A percentile compares a stretch with the other conserved stretches of the same genome.
phyloP scores from a whole-genome alignment of 2,329 filamentous ascomycete genomes.

The Bretziella fagacearum region DNA sequence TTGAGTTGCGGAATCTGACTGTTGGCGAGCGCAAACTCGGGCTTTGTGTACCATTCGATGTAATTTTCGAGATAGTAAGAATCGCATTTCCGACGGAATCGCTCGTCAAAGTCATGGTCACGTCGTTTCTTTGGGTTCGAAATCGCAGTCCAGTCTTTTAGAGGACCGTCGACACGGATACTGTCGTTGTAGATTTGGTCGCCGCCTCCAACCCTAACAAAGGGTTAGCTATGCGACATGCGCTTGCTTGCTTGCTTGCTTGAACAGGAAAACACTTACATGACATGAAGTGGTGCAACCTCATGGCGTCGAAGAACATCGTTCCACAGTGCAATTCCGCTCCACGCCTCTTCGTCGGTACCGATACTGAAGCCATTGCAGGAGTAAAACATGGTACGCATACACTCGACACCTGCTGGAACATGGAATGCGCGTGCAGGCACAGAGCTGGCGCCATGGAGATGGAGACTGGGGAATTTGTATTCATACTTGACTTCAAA shows the following conservation, averaged over 20 bases:
- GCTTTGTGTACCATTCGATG: constrained; percentile 63
- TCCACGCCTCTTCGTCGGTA: constrained; percentile 71
- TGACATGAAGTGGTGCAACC: constrained; percentile 76
- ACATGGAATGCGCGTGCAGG: constrained; percentile 63
- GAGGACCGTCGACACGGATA: constrained; percentile 67
- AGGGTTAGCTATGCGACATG: not conserved
- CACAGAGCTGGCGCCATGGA: constrained; percentile 38
- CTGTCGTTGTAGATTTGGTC: constrained; percentile 96
- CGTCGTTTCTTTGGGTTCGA: constrained; percentile 70
- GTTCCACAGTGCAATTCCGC: constrained; percentile 85
- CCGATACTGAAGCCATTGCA: constrained; percentile 92
- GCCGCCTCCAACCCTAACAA: constrained; percentile 53
- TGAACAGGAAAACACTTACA: constrained; percentile 30
- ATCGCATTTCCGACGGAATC: constrained; percentile 69
- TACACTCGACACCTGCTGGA: constrained; percentile 64
- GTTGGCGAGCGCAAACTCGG: constrained; percentile 71
- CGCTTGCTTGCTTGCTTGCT: not conserved
- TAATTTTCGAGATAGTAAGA: constrained; percentile 87
- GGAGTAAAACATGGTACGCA: constrained; percentile 98
- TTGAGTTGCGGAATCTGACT: constrained; percentile 92
- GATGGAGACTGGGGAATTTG: constrained; percentile 47
- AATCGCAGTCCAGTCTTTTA: constrained; percentile 69
- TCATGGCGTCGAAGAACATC: constrained; percentile 75
- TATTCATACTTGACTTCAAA: constrained; percentile 67
- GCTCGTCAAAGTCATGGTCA: constrained; percentile 58